Percentiles rank a stretch among this genome's conserved stretches.
Conservation (phyloP, 2,329 filamentous ascomycete genomes). For the Botrytis tulipae region DNA sequence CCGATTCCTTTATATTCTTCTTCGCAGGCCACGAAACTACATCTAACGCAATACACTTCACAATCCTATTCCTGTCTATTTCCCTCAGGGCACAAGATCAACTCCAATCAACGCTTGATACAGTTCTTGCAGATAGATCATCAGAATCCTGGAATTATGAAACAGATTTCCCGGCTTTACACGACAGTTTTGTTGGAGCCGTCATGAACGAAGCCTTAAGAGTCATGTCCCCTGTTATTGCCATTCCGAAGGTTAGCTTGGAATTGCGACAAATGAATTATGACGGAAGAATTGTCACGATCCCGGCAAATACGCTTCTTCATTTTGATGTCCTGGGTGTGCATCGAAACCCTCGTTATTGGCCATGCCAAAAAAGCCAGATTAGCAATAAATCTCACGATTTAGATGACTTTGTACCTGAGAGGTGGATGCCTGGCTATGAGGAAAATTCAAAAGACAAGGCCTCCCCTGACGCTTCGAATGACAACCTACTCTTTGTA, state of each 20-base stretch:
- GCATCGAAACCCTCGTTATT: slow-evolving; percentile 56
- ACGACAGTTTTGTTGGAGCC: slow-evolving; percentile 70
- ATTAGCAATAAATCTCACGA: slow-evolving; percentile 28
- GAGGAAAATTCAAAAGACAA: not conserved
- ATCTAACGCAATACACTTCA: slow-evolving; percentile 71
- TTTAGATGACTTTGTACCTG: slow-evolving; percentile 50
- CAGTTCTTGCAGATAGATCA: slow-evolving; percentile 57
- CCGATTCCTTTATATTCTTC: slow-evolving; percentile 67
- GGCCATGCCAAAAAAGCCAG: slow-evolving; percentile 41
- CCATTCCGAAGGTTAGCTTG: slow-evolving; percentile 66
- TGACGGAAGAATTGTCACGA: slow-evolving; percentile 22
- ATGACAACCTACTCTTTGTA: not conserved
- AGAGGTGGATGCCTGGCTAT: slow-evolving; percentile 49
- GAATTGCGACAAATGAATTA: slow-evolving; percentile 53
- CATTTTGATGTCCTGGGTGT: slow-evolving; percentile 45
- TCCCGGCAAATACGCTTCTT: slow-evolving; percentile 41
- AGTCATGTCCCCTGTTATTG: slow-evolving; percentile 66
- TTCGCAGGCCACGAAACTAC: slow-evolving; percentile 80
- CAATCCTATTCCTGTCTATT: slow-evolving; percentile 65
- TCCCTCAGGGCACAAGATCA: slow-evolving; percentile 61
- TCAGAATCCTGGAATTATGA: slow-evolving; percentile 70
- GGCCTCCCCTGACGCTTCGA: not conserved
- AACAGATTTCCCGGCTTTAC: slow-evolving; percentile 59
- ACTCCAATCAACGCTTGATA: slow-evolving; percentile 68
- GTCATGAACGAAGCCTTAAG: slow-evolving; percentile 77